These are phyloP conservation scores for Boletus barrowsii DNA, from an alignment of 768 basidiomycete genomes.

Conservation along the genomic window DNA sequence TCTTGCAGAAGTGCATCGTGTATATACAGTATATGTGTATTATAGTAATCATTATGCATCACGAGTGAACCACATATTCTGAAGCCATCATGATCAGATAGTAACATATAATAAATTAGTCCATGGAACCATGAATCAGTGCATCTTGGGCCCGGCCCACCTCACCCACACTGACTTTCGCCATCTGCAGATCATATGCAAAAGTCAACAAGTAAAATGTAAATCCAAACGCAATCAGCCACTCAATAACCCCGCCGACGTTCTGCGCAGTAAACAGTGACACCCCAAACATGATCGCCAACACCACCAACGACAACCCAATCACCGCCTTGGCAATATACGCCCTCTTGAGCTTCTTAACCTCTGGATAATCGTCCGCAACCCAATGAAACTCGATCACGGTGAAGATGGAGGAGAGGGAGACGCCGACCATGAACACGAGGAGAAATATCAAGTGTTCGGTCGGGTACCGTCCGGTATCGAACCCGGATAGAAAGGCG, in stretches of 20 bases:
- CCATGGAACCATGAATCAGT: neutral
- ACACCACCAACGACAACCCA: slow-evolving; percentile 51
- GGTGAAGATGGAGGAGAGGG: slow-evolving; percentile 71
- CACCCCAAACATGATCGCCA: slow-evolving; percentile 63
- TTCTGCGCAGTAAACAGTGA: slow-evolving; percentile 43
- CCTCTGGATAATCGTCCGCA: slow-evolving; percentile 48
- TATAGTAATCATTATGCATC: too few species aligned
- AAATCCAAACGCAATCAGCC: slow-evolving; percentile 70
- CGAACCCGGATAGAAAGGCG: slow-evolving; percentile 67
- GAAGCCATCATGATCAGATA: too few species aligned
- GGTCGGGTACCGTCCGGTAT: slow-evolving; percentile 52
- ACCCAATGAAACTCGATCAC: slow-evolving; percentile 70
- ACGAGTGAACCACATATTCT: too few species aligned
- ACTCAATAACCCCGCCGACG: slow-evolving; percentile 69
- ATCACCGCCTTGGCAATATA: slow-evolving; percentile 65
- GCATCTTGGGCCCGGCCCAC: neutral
- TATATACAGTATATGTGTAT: too few species aligned
- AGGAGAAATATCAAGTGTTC: slow-evolving; percentile 62
- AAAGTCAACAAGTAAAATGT: slow-evolving; percentile 73
- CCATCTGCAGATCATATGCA: slow-evolving; percentile 64
- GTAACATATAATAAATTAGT: too few species aligned
- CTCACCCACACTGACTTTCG: slow-evolving; percentile 28
- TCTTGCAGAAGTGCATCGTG: too few species aligned
- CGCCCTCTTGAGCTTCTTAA: slow-evolving; percentile 45
- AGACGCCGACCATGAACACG: slow-evolving; percentile 71